Evolutionary conservation across 345 rosid species (phyloP).

Genomic region (Anastatica hierochuntica): DNA sequence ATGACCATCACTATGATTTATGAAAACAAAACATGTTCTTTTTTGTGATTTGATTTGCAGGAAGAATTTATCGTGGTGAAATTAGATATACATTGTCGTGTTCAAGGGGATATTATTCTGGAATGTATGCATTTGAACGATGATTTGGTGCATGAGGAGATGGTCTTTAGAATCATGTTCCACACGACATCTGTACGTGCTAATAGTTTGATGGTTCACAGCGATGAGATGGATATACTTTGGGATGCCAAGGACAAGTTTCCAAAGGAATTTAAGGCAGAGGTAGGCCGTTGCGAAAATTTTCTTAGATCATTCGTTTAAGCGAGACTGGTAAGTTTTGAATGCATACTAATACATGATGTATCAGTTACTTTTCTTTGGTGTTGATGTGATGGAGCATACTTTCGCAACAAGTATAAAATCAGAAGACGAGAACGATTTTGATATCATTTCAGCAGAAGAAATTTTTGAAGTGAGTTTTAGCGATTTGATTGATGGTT

Average conservation of each 20-base stretch:
- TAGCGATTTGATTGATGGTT: slow-evolving; percentile 54
- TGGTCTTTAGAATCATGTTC: slow-evolving; percentile 80
- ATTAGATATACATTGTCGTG: slow-evolving; percentile 65
- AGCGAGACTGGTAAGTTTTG: slow-evolving; percentile 47
- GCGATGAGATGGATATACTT: slow-evolving; percentile 73
- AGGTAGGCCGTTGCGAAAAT: slow-evolving; percentile 52
- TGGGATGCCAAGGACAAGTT: slow-evolving; percentile 85
- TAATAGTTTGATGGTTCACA: slow-evolving; percentile 54
- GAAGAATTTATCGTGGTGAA: slow-evolving; percentile 72
- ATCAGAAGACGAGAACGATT: slow-evolving; percentile 54
- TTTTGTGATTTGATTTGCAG: slow-evolving; percentile 38
- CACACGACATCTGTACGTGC: slow-evolving; percentile 87
- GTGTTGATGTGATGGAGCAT: slow-evolving; percentile 60
- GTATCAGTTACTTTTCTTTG: slow-evolving; percentile 86
- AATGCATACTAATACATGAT: slow-evolving; percentile 56
- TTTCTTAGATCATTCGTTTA: slow-evolving; percentile 13
- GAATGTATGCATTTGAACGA: slow-evolving; percentile 86
- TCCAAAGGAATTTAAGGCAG: slow-evolving; percentile 76
- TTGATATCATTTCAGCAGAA: slow-evolving; percentile 69
- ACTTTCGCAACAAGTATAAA: slow-evolving; percentile 36
- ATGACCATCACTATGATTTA: neutral
- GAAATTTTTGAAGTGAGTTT: slow-evolving; percentile 95
- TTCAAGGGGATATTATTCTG: slow-evolving; percentile 92
- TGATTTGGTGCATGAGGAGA: slow-evolving; percentile 58
- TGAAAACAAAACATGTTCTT: neutral